Evolutionary conservation across 805 yeast genomes (phyloP), one percentile per base, ranked within the genome.

Genomic region (Starmera pachycereana): DNA sequence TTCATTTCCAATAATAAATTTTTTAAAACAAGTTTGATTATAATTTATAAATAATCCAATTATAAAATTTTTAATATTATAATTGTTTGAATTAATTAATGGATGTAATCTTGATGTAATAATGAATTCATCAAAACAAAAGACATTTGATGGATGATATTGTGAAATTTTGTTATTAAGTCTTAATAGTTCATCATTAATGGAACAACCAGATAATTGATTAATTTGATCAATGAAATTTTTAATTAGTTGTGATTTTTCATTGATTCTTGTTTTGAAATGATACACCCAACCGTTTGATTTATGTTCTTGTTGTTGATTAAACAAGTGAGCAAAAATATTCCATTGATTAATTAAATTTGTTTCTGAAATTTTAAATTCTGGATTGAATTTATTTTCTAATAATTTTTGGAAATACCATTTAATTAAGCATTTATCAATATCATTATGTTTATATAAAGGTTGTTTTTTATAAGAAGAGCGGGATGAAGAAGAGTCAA

Each of bases 261-360:
- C 37, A 6, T 51, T 38, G 43, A 59, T 55, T 33, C 57, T 50
- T 37, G 51, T 53, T 38, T 61, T 65, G 52, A 66, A 66, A 44
- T 63, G 62, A 35, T 62, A 61, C 6, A 66, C 40, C 71, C 70
- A 66, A 1, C 71, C 71, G 43, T 63, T 63, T 2, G 67, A 58
- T 42, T 60, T 60, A 8, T 40, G 43, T 29, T 41, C 42, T 11
- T 22, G 4, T 29, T 27, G 10, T 30, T 41, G 6, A 29, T 35
- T 11, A 28, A 16, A 16, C 36, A 34, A 12, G 50, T 49, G 28
- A 44, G 35, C 34, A 44, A 37, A 37, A 40, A 28, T 12, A 37
- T 45, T 37, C 61, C 58, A 64, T 44, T 63, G 58, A 8, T 51
- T 40, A n/a, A 56, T 48, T 32, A 66, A 44, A 18, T 49, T 50